A percentile compares a stretch with the other conserved stretches of the same genome.
Evolutionary conservation across 2,329 filamentous ascomycete species (phyloP).

Genomic region (Calcarisporium arbuscula): DNA sequence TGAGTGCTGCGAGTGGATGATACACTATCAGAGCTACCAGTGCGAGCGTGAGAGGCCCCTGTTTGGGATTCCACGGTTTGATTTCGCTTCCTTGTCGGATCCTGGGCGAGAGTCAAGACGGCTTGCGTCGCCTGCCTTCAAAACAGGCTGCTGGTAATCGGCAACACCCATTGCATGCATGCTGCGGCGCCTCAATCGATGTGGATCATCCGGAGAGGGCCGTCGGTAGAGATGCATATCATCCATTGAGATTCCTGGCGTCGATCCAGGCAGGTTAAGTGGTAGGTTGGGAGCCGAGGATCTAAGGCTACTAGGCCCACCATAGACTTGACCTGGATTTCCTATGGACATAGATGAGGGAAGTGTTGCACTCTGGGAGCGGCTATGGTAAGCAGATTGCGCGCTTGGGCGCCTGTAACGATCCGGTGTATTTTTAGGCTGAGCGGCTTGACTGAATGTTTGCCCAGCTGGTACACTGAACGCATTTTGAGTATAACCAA

Average conservation of each 20-base stretch:
- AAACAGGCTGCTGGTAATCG: constrained; percentile 14
- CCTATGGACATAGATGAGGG: constrained; percentile 18
- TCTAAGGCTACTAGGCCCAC: constrained; percentile 19
- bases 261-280: constrained; percentile 9
- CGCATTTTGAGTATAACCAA: too few relatives aligned
- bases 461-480: too few relatives aligned
- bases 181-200: constrained; percentile 75
- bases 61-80: constrained; percentile 28
- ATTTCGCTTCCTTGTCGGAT: constrained; percentile 31
- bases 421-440: constrained; percentile 57
- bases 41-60: constrained; percentile 30
- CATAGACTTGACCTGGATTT: constrained; percentile 23
- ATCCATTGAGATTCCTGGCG: constrained; percentile 52
- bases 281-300: constrained; percentile 38
- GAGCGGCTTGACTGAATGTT: too few relatives aligned
- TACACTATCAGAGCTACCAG: constrained; percentile 60
- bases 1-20: constrained; percentile 50
- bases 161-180: constrained; percentile 56
- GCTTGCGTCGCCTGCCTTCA: constrained; percentile 4
- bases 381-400: constrained; percentile 29
- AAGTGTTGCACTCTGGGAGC: constrained; percentile 29
- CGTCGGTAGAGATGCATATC: constrained; percentile 60
- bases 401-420: constrained; percentile 68
- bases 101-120: constrained; percentile 6
- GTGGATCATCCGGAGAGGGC: constrained; percentile 58